Base-by-base conservation (phyloP, 2,329 filamentous ascomycete species). In the Xylariaceae sp. region DNA sequence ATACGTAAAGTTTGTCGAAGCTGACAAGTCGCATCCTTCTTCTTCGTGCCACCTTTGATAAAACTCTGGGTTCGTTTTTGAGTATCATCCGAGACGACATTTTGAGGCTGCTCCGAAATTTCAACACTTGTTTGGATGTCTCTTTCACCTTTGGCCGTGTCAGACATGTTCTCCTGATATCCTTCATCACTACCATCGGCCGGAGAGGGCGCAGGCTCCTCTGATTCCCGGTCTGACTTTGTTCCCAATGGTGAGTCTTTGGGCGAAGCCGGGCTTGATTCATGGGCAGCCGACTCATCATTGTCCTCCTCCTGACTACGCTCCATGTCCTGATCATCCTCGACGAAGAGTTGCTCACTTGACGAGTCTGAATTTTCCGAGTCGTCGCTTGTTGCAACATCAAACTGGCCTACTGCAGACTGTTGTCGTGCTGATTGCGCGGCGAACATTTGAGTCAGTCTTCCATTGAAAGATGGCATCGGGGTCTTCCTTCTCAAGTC, bases 11-110 rank as follows among this genome's bases (percentile, higher is more conserved):
- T 65, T 46, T 76, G 75, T 48, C 75, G 68, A 1, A 86, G 68
- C 27, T 77, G 72, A 5, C 81, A 62, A 1, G 81, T 86, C 6
- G 76, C 73, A 54, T 83, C 75, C 60, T 83, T 86, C 48, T 77
- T 76, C 58, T 67, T 80, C 2, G 71, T 67, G n/a, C 71, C 66
- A 12, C 77, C 74, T 60, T 80, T 84, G 32, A 86, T 66, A 11
- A 82, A 71, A 47, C 64, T 60, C 30, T 69, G 61, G 9, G 66
- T 68, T 12, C 72, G 71, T 56, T 69, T 71, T 39, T 73, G 62
- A 14, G 65, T 64, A 19, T 73, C 70, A 44, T 72, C 69, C n/a
- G 62, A 66, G 6, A 56, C 47, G 14, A 54, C 54, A 3, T 57
- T 49, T n/a, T 51, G 47, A 5, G 56, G 42, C 11, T 57, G 56